Evolutionary conservation across 768 basidiomycete genomes (phyloP).

Genomic region (Lanmaoa pseudosensibilis): DNA sequence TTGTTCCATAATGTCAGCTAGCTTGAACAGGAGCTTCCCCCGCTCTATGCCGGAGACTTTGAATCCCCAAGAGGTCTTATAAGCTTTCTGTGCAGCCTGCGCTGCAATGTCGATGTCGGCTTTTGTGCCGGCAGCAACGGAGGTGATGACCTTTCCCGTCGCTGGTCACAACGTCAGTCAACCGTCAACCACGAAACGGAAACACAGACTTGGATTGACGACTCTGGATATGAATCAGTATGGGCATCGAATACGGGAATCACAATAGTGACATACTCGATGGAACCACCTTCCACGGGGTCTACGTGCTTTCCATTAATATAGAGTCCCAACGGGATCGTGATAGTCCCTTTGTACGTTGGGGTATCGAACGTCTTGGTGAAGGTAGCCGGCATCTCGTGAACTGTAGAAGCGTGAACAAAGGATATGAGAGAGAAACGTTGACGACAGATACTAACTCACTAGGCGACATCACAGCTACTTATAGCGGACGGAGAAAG

Average conservation of each 20-base stretch:
- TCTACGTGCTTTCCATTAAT: conserved; percentile 57
- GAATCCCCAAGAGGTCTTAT: conserved; percentile 9
- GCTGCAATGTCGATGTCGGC: conserved; percentile 8
- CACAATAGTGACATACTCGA: conserved; percentile 51
- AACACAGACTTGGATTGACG: conserved; percentile 49
- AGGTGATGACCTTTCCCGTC: conserved; percentile 10
- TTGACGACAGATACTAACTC: neutral
- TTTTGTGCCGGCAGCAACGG: conserved; percentile 8
- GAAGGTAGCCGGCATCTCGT: conserved; percentile 40
- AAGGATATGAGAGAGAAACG: neutral
- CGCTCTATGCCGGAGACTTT: conserved; percentile 4
- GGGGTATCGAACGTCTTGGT: conserved; percentile 52
- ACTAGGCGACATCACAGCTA: neutral
- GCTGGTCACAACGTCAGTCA: conserved; percentile 24
- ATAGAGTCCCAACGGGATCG: conserved; percentile 63
- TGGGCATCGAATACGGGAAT: neutral
- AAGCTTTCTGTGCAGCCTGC: conserved; percentile 4
- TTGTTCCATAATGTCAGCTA: conserved; percentile 9
- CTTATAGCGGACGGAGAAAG: conserved; percentile 2
- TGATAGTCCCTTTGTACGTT: conserved; percentile 56
- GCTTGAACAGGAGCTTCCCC: conserved; percentile 5
- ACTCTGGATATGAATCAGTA: conserved; percentile 39
- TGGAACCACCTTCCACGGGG: conserved; percentile 49
- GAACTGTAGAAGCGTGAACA: neutral
- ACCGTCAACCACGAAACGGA: neutral